A percentile compares a stretch with the other conserved stretches of the same genome.
phyloP scores from a whole-genome alignment of 2,329 filamentous ascomycete species.

The Aspergillus novofumigatus region DNA sequence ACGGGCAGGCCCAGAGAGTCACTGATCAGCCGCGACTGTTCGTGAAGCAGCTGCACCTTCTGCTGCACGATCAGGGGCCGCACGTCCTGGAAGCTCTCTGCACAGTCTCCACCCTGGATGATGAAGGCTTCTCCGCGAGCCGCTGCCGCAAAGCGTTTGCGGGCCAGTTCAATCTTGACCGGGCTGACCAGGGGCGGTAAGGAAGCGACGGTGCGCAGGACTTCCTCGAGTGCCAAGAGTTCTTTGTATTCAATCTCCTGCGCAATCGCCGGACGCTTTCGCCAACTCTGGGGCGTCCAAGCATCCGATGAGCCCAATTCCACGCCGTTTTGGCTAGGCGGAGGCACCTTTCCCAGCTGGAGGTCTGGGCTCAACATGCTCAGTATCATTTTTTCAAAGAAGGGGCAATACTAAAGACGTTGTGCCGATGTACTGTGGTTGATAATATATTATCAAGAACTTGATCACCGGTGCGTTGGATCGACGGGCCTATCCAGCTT shows the following conservation, averaged over 20 bases:
- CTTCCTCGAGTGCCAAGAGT: not conserved
- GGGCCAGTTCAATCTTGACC: conserved; percentile 4
- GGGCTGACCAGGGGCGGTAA: conserved; percentile 1
- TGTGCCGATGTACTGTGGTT: not conserved
- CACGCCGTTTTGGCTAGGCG: not conserved
- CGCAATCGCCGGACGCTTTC: not conserved
- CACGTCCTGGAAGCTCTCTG: conserved; percentile 93
- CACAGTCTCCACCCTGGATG: conserved; percentile 81
- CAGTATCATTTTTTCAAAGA: not conserved
- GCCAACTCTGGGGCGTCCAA: conserved; percentile 1
- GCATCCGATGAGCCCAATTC: not conserved
- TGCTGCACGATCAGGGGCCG: conserved; percentile 77
- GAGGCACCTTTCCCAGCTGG: not conserved
- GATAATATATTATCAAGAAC: not conserved
- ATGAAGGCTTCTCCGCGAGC: conserved; percentile 84
- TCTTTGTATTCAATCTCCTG: conserved; percentile 2
- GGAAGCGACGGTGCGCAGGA: not conserved
- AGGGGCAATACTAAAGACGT: not conserved
- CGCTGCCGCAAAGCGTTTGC: conserved; percentile 1
- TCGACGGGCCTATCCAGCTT: not conserved
- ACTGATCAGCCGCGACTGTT: conserved; percentile 1
- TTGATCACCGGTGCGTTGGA: not conserved
- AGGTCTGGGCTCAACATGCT: not conserved
- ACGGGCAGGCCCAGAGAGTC: conserved; percentile 4
- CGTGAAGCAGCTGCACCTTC: conserved; percentile 79